Evolutionary conservation across 2,329 filamentous ascomycete genomes (phyloP).

Genomic region (Xylaria polymorpha): DNA sequence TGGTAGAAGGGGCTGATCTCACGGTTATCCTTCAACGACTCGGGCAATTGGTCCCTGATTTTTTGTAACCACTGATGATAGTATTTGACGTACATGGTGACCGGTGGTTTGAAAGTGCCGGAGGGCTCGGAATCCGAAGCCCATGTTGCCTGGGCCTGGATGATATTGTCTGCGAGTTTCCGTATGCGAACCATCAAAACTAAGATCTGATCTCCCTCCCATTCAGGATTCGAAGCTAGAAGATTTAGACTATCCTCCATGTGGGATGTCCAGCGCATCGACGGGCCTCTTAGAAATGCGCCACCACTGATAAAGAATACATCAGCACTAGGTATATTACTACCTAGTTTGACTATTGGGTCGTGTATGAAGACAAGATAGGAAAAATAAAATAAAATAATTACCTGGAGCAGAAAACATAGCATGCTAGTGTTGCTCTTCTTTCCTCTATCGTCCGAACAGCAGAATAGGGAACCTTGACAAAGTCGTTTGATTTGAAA

Average conservation of each 20-base stretch:
- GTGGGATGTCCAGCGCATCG: conserved; percentile 66
- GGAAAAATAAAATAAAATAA: conserved; percentile 11
- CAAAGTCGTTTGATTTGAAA: conserved; percentile 43
- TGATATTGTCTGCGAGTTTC: conserved; percentile 44
- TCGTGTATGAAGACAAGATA: neutral
- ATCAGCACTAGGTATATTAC: conserved; percentile 1
- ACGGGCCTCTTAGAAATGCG: conserved; percentile 44
- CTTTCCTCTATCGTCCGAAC: conserved; percentile 51
- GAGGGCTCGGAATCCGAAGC: conserved; percentile 15
- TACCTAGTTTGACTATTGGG: neutral
- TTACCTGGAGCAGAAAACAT: conserved; percentile 47
- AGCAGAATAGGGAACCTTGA: conserved; percentile 25
- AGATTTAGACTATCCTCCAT: conserved; percentile 67
- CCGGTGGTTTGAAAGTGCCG: conserved; percentile 35
- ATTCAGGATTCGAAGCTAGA: conserved; percentile 59
- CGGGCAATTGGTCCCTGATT: conserved; percentile 43
- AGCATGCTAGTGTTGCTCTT: conserved; percentile 48
- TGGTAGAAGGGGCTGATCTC: conserved; percentile 26
- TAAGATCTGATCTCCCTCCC: conserved; percentile 62
- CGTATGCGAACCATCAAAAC: conserved; percentile 47
- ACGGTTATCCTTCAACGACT: conserved; percentile 49
- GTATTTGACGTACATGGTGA: conserved; percentile 48
- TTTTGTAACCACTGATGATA: conserved; percentile 45
- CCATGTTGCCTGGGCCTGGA: conserved; percentile 36
- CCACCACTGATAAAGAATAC: conserved; percentile 38